Conservation (phyloP, 2,329 filamentous ascomycete genomes). For the Pseudocercospora eumusae region DNA sequence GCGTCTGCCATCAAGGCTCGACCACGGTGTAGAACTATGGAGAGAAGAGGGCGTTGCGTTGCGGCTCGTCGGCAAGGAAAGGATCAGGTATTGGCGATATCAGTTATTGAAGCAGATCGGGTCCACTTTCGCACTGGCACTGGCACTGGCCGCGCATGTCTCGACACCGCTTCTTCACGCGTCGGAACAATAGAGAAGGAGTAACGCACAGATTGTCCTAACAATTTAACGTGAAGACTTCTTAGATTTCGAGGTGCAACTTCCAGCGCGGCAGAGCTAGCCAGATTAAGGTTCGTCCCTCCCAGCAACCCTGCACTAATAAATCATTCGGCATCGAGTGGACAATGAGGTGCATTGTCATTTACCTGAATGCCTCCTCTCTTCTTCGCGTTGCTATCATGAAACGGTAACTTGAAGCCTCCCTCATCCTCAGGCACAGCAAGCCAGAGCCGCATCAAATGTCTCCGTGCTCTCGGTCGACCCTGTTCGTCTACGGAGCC, state of each 20-base stretch:
- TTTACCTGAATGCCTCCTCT: conserved; percentile 85
- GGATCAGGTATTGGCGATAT: neutral
- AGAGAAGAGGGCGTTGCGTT: neutral
- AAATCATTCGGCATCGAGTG: conserved; percentile 69
- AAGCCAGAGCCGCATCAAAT: conserved; percentile 82
- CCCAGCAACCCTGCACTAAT: neutral
- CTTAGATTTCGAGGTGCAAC: neutral
- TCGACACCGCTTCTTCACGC: neutral
- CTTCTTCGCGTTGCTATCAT: conserved; percentile 80
- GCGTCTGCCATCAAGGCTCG: conserved; percentile 6
- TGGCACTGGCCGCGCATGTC: neutral
- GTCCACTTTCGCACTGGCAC: neutral
- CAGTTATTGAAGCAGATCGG: neutral
- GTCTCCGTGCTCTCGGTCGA: conserved; percentile 65
- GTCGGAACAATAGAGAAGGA: neutral
- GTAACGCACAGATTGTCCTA: neutral
- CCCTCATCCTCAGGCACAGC: conserved; percentile 78
- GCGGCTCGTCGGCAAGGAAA: conserved; percentile 7
- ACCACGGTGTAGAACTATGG: neutral
- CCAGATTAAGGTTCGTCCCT: neutral
- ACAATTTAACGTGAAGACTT: neutral
- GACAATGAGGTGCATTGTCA: conserved; percentile 70
- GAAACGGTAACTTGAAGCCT: conserved; percentile 81
- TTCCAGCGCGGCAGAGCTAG: neutral
- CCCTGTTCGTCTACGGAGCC: conserved; percentile 28